Percentiles rank a stretch among this genome's conserved stretches.
These are phyloP conservation scores for Cystobasidium slooffiae DNA, from an alignment of 1,284 basidiomycete genomes.

Conservation along the genomic window DNA sequence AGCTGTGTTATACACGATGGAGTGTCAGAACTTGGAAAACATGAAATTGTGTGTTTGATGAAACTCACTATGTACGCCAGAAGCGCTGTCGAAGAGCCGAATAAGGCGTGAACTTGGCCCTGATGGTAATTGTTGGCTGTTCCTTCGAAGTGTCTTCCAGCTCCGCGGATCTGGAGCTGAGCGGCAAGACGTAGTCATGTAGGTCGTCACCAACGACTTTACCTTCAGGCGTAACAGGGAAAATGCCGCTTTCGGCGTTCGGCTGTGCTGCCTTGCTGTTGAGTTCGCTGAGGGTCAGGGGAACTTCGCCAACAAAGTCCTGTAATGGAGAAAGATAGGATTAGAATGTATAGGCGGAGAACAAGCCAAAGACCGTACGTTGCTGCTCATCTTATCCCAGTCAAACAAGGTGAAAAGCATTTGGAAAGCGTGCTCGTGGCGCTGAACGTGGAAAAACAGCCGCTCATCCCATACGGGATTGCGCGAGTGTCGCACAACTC, in stretches of 20 bases:
- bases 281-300: constrained; percentile 72
- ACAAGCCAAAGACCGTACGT: constrained; percentile 35
- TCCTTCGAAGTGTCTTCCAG: constrained; percentile 42
- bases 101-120: constrained; percentile 94
- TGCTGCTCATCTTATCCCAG: constrained; percentile 67
- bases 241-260: constrained; percentile 73
- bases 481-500: constrained; percentile 61
- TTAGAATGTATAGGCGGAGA: background rate
- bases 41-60: constrained; percentile 54
- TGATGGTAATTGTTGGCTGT: constrained; percentile 55
- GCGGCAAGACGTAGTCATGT: constrained; percentile 68
- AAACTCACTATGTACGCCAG: constrained; percentile 35
- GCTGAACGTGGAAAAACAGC: constrained; percentile 89
- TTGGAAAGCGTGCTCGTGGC: constrained; percentile 70
- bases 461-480: constrained; percentile 96
- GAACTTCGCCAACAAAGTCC: constrained; percentile 70
- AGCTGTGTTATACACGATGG: constrained; percentile 47
- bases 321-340: background rate
- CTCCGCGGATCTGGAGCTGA: constrained; percentile 58
- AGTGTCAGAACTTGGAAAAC: background rate
- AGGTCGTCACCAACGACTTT: constrained; percentile 63
- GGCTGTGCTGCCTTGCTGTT: constrained; percentile 73
- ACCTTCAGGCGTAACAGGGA: constrained; percentile 64
- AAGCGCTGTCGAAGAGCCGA: constrained; percentile 75
- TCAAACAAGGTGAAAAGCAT: constrained; percentile 83